These are phyloP conservation scores for Flaveria linearis DNA, from an alignment of 129 eudicot species.

Conservation along the genomic window DNA sequence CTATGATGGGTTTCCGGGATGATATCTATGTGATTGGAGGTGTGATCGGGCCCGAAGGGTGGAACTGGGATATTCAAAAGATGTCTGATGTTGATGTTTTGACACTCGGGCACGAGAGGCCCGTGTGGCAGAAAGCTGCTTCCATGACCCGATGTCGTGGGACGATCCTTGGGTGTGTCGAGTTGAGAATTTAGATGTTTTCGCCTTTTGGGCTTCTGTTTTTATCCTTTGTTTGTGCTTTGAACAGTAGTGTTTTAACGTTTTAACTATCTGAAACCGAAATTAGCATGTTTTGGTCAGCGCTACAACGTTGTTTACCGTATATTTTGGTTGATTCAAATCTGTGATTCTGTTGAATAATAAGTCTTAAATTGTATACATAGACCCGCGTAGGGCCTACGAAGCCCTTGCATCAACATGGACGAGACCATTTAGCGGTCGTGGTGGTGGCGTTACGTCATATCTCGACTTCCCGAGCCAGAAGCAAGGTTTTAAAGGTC, in stretches of 20 bases:
- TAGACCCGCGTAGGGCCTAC: too few relatives aligned
- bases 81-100: conserved; percentile 79
- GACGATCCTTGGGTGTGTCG: conserved; percentile 79
- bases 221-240: not conserved
- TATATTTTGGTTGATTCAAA: conserved; percentile 16
- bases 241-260: conserved; percentile 27
- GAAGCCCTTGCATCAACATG: too few relatives aligned
- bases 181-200: conserved; percentile 64
- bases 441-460: too few relatives aligned
- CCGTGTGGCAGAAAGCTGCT: conserved; percentile 69
- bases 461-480: too few relatives aligned
- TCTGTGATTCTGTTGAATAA: not conserved
- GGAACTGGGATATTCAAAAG: conserved; percentile 71
- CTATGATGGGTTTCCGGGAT: conserved; percentile 69
- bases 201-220: not conserved
- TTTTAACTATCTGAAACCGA: conserved; percentile 15
- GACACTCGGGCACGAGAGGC: conserved; percentile 68
- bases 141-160: conserved; percentile 87
- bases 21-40: conserved; percentile 89
- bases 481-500: too few relatives aligned
- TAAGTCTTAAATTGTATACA: too few relatives aligned
- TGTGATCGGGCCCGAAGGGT: conserved; percentile 80
- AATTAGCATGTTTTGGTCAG: conserved; percentile 10
- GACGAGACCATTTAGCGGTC: too few relatives aligned
- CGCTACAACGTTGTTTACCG: conserved; percentile 7